Evolutionary conservation across 1,284 basidiomycete genomes (phyloP), one percentile per base, ranked within the genome.

Genomic region (Fomitopsis pinicola): DNA sequence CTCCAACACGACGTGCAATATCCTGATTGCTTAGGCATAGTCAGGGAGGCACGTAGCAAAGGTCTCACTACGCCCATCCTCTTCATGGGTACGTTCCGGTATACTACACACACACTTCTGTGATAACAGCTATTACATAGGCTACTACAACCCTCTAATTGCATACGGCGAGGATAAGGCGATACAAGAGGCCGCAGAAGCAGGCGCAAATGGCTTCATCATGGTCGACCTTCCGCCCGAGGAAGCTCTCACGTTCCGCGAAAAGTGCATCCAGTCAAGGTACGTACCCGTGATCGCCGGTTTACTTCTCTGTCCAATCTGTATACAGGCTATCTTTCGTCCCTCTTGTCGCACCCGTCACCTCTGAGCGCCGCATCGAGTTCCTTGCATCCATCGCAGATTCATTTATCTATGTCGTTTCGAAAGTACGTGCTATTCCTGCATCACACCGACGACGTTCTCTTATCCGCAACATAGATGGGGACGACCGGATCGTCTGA

Each of bases 221-320:
- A 86, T 99, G 75, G 95, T 98, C 50, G 97, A 99, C 75, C 85
- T 99, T 26, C 97, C 97, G 22, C 97, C 97, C 5, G 96, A 98
- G 78, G 97, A 99, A 77, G 97, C 97, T 19, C 78, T 94, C 66
- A 79, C 84, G 42, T 99, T 99, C 82, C 84, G 96, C 54, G 84
- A 88, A 67, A 93, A 95, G 71, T 99, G 97, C 75, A 82, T 86
- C 38, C 85, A 82, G 66, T 82, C 87, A 45, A 85, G 85, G 95
- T 96, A 70, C 69, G 89, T 58, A 61, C 55, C 36, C 45, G 12
- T 60, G 14, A 53, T 26, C 19, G 14, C 40, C 22, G 19, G 6
- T 36, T 15, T 42, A n/a, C 3, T 45, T 42, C n/a, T 35, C 60
- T 45, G 33, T 52, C 54, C 7, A 62, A 12, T 44, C 42, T 3